Evolutionary conservation across 2,329 filamentous ascomycete species (phyloP).

Genomic region (Fusarium annulatum): DNA sequence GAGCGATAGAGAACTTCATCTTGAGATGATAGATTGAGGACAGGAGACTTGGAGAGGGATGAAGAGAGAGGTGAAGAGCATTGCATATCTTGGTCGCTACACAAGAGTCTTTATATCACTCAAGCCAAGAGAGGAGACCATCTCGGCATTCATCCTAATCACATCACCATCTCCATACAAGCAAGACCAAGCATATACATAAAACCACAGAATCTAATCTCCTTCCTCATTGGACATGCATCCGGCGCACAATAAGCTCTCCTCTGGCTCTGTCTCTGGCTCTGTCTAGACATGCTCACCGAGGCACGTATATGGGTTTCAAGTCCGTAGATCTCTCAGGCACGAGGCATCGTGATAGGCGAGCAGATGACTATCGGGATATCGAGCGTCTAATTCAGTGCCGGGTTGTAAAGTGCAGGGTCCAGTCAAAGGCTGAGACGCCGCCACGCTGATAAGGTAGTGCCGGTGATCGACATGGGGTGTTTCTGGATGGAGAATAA

Average conservation of each 20-base stretch:
- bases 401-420: slow-evolving; percentile 7
- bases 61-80: background rate
- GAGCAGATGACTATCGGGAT: slow-evolving; percentile 3
- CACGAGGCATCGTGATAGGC: slow-evolving; percentile 39
- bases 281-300: slow-evolving; percentile 10
- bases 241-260: slow-evolving; percentile 14
- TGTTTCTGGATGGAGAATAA: background rate
- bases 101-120: slow-evolving; percentile 23
- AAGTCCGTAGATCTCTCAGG: slow-evolving; percentile 22
- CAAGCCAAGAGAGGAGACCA: background rate
- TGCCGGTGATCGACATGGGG: slow-evolving; percentile 20
- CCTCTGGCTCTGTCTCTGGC: background rate
- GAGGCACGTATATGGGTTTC: slow-evolving; percentile 21
- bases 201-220: slow-evolving; percentile 3
- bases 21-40: slow-evolving; percentile 15
- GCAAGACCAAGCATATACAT: slow-evolving; percentile 3
- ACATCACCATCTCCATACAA: background rate
- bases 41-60: background rate
- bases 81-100: background rate
- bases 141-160: background rate
- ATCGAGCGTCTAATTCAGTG: slow-evolving; percentile 7
- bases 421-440: slow-evolving; percentile 29
- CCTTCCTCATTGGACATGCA: slow-evolving; percentile 33
- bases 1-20: slow-evolving; percentile 49
- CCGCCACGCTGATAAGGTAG: slow-evolving; percentile 33